Conservation (phyloP, 495 filamentous ascomycete genomes). For the Talaromyces borbonicus region DNA sequence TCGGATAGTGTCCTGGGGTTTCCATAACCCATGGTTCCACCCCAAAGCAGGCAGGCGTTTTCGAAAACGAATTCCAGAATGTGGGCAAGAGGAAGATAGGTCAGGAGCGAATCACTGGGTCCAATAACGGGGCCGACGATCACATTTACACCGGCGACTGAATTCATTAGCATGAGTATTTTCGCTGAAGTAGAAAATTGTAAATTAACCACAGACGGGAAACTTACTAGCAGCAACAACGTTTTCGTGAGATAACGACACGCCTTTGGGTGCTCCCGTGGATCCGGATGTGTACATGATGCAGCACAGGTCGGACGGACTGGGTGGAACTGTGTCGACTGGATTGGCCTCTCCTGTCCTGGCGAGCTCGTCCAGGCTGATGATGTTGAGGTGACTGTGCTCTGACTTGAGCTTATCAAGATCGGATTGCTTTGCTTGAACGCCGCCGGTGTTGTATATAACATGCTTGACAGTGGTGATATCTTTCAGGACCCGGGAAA, state of each 20-base stretch:
- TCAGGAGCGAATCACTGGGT: conserved; percentile 76
- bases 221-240: conserved; percentile 77
- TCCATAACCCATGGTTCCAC: conserved; percentile 94
- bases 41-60: conserved; percentile 86
- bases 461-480: conserved; percentile 70
- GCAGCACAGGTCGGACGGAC: conserved; percentile 82
- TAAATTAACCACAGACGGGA: neutral
- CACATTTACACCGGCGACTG: conserved; percentile 78
- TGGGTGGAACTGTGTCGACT: conserved; percentile 69
- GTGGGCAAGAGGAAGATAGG: conserved; percentile 89
- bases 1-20: conserved; percentile 91
- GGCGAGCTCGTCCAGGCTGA: conserved; percentile 77
- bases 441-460: conserved; percentile 74
- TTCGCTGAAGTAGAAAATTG: no score
- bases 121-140: conserved; percentile 80
- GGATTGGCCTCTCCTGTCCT: conserved; percentile 77
- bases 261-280: conserved; percentile 94
- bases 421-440: conserved; percentile 63
- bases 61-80: conserved; percentile 98
- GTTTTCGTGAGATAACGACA: conserved; percentile 79
- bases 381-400: conserved; percentile 57
- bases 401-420: conserved; percentile 69
- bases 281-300: conserved; percentile 99
- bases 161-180: conserved; percentile 3
- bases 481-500: conserved; percentile 72